Evolutionary conservation across 1,284 basidiomycete genomes (phyloP), one percentile per base, ranked within the genome.

Genomic region (Peniophora sp.): DNA sequence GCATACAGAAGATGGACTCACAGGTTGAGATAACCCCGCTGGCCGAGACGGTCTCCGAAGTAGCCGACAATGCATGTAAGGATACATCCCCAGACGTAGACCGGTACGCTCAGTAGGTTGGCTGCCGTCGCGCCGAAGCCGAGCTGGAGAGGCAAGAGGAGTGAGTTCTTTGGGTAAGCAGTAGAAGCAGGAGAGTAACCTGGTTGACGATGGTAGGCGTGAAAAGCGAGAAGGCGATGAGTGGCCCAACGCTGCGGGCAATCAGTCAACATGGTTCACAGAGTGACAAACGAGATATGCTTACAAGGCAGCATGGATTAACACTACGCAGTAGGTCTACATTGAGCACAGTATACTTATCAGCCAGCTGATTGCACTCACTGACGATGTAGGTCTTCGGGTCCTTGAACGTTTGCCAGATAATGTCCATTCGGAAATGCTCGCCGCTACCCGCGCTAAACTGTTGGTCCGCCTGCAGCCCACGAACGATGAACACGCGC

Each of bases 151-250:
- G 45, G 20, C 50, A 24, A 17, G 5, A 45, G 8, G 24, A 24
- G 34, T 23, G 17, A 12, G 35, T 25, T 49, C 24, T 50, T 49
- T 25, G 17, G 9, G 39, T 43, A 25, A 19, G 25, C n/a, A 19
- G 8, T 39, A 20, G 19, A 10, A 19, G 19, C 25, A 24, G 24
- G 17, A 14, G 36, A 56, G 64, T 23, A 44, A 75, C 70, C 62
- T 77, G 63, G 48, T 66, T 71, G 50, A 79, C 74, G 50, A 78
- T 77, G 3, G 72, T 77, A 1, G 79, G 79, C 0, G 75, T 72
- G 58, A 81, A 81, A 0, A 81, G 63, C 1, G 72, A 71, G 57
- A 81, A 81, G 0, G 77, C 74, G 51, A 72, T 81, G 25, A 81
- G 61, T 0, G 79, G 78, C 2, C 71, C 72, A 50, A 75, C 71